Base-by-base conservation (phyloP, 306 rosid species). In the Casuarina cunninghamiana region DNA sequence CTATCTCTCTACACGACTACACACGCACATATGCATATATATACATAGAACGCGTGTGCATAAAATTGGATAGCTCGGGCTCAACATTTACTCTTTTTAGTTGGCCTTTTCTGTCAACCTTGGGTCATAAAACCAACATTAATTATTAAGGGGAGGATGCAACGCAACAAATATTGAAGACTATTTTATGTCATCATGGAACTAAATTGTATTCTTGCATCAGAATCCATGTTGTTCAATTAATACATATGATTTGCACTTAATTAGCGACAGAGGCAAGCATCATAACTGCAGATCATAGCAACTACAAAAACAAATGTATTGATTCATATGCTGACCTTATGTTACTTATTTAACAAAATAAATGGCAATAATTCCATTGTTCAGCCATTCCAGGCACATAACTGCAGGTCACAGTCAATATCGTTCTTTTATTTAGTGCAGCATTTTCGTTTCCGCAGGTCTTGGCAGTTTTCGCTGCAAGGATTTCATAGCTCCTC, bases 401-500 rank as follows among this genome's bases (percentile, higher is more conserved):
- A 65, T 53, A 48, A 42, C 53, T 55, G 51, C 53, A 67, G 12
- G 58, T 53, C 66, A 66, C 37, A 71, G 55, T 62, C 70, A 72
- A 73, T 50, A 79, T 49, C 60, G 46, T 49, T 55, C 32, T 16
- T 83, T 60, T 71, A 42, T 26, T 26, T 26, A 26, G 32, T 26
- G 32, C 32, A 26, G 32, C 32, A 66, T 79, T 75, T 83, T 39
- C 67, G 39, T 10, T 75, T 17, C 53, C 63, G n/a, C 70, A 43
- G 13, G 53, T 83, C 66, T 55, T 21, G 2, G 66, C 37, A 53
- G 75, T 81, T n/a, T 37, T 75, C 45, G 65, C 82, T 69, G 71
- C 57, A 54, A 66, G 77, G 73, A 62, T 72, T 67, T 78, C 54
- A 71, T 69, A 51, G 76, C 69, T 78, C 81, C 79, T 85, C 81